phyloP scores from a whole-genome alignment of 148 eudicot genomes.

The Pouteria glomerata region DNA sequence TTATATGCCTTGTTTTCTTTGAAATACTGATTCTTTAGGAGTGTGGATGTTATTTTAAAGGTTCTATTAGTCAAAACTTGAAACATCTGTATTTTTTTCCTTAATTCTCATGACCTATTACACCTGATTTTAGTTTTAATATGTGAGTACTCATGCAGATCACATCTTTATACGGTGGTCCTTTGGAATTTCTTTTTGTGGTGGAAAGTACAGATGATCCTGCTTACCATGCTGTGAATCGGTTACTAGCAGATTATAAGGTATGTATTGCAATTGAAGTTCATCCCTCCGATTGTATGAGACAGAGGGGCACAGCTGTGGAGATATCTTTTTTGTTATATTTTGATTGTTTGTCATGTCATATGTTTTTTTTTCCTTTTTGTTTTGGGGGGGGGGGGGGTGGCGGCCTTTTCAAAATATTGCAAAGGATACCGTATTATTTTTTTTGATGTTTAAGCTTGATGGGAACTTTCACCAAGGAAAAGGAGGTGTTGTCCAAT shows the following conservation, averaged over 20 bases:
- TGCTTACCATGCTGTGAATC: slow-evolving; percentile 70
- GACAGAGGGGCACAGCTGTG: too few species aligned
- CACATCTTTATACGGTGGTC: slow-evolving; percentile 84
- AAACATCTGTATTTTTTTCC: too few species aligned
- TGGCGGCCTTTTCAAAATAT: background rate
- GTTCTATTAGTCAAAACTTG: background rate
- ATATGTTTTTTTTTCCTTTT: background rate
- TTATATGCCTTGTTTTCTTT: background rate
- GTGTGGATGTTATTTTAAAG: background rate
- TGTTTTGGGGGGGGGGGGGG: too few species aligned
- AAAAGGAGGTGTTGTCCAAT: background rate
- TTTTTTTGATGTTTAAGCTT: background rate
- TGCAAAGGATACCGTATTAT: background rate
- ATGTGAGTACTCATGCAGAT: slow-evolving; percentile 43
- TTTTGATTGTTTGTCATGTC: background rate
- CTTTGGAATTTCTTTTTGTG: slow-evolving; percentile 77
- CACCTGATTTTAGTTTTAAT: background rate
- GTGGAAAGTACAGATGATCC: slow-evolving; percentile 88
- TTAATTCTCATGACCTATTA: background rate
- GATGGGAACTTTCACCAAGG: background rate
- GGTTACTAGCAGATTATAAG: slow-evolving; percentile 62
- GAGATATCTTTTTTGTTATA: background rate
- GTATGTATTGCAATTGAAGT: slow-evolving; percentile 23
- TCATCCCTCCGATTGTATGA: background rate
- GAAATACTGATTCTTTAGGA: background rate